Evolutionary conservation across 2,329 filamentous ascomycete species (phyloP), one percentile per base, ranked within the genome.

Genomic region (Fusarium foetens): DNA sequence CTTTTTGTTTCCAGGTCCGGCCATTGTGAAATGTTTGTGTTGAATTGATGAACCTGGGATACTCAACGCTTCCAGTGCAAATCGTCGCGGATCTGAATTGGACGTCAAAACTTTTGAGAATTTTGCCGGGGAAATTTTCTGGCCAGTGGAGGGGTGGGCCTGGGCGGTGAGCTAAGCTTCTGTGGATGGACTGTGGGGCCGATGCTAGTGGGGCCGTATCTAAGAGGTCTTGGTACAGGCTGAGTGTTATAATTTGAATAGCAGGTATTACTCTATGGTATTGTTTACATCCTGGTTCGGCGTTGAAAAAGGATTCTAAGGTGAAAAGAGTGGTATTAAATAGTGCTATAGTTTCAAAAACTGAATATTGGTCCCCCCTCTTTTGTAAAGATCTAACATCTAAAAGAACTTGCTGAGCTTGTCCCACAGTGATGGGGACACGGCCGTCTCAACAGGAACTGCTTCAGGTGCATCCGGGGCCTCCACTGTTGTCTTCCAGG

Each of bases 401-500:
- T 70, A 72, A 12, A 70, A 68, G 60, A 71, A 74, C 38, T 66
- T 68, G 46, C 61, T 70, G 45, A 85, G 73, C 70, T 79, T 84
- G 39, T 84, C 81, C 87, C 87, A 89, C 36, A 88, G 81, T 1
- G 85, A 85, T 7, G 70, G 67, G 17, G 75, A 45, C n/a, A 73
- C 63, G 35, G 78, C 81, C 14, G 76, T 76, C 13, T 64, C 52
- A 25, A 45, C 51, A n/a, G 77, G 76, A 36, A 74, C 74, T 17
- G 71, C 73, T n/a, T 73, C 65, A 67, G 74, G 75, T 9, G 66
- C 48, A 10, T 74, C 75, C 11, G 85, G 82, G 12, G 88, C 86
- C 1, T 86, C 84, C 17, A 89, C 76, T 4, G 90, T 76, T 0
- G 85, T 89, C 63, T 89, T 92, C 95, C 95, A 98, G 4, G 86